Evolutionary conservation across 441 rosid species (phyloP), one percentile per base, ranked within the genome.

Genomic region (Adansonia gregorii): DNA sequence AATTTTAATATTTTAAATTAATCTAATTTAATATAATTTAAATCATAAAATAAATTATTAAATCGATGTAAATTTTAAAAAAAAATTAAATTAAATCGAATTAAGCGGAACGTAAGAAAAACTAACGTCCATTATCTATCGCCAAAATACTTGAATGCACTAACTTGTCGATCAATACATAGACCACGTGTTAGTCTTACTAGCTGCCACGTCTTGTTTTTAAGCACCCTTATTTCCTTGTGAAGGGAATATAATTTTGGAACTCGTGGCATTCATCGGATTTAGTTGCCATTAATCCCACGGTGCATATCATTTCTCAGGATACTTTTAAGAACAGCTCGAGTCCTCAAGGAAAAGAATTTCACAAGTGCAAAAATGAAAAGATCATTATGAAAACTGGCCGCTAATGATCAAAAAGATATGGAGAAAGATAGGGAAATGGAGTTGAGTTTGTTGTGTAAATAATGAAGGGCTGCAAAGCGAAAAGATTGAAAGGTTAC

Each of bases 191-290:
- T 12, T 20, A 0, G 0, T 24, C 39, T 2, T 11, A 6, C 0
- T 0, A 22, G 1, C 39, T 2, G 11, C 43, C 20, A 49, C 58
- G 43, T 69, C 17, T 68, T 20, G 8, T 43, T 19, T 19, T 2
- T 2, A 3, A 4, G 3, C 63, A 48, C 12, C 41, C 41, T 24
- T n/a, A 4, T 61, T 11, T 11, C 0, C 41, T 10, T 10, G 39
- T 49, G n/a, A 2, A 39, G 15, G 68, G 17, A 12, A 7, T 56
- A 10, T 9, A 48, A 27, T 12, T 48, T 68, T 6, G 20, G 35
- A 68, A 68, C 58, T 68, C 73, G 56, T 48, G 58, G 73, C 73
- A 48, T 22, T 48, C 17, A 46, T 67, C 54, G 4, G 11, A 67
- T 43, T 10, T 10, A 11, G 39, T 31, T 8, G 0, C 43, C 56